These are phyloP conservation scores for Porpolomopsis calyptriformis DNA, from an alignment of 768 basidiomycete species.

Conservation along the genomic window DNA sequence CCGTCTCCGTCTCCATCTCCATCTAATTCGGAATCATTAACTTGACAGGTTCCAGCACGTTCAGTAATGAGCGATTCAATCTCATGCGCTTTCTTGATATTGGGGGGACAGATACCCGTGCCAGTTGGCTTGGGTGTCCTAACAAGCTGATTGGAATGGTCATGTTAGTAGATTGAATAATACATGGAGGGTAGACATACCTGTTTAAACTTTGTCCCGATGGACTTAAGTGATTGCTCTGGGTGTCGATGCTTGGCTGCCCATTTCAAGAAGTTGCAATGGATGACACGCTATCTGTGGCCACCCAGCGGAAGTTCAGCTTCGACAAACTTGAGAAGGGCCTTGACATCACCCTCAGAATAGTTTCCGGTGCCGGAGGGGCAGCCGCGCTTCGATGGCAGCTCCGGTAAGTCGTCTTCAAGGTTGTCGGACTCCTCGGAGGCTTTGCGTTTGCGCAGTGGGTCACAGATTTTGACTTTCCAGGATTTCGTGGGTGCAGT, in stretches of 20 bases:
- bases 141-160: conserved; percentile 9
- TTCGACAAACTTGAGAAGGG: conserved; percentile 12
- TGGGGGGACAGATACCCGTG: conserved; percentile 14
- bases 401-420: neutral
- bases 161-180: neutral
- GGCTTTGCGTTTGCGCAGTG: neutral
- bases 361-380: conserved; percentile 14
- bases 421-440: neutral
- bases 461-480: neutral
- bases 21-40: conserved; percentile 12
- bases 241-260: conserved; percentile 9
- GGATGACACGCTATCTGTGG: conserved; percentile 12
- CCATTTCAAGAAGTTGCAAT: conserved; percentile 12
- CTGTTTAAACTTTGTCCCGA: conserved; percentile 18
- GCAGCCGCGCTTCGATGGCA: conserved; percentile 5
- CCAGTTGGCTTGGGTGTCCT: conserved; percentile 23
- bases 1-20: neutral
- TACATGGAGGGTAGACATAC: neutral
- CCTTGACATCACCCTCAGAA: conserved; percentile 8
- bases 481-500: neutral
- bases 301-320: conserved; percentile 15
- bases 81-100: conserved; percentile 15
- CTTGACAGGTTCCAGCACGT: conserved; percentile 11
- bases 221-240: conserved; percentile 9
- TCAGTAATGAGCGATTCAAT: conserved; percentile 16